These are phyloP conservation scores for Emmonsia crescens DNA, from an alignment of 2,329 filamentous ascomycete species.

Conservation along the genomic window DNA sequence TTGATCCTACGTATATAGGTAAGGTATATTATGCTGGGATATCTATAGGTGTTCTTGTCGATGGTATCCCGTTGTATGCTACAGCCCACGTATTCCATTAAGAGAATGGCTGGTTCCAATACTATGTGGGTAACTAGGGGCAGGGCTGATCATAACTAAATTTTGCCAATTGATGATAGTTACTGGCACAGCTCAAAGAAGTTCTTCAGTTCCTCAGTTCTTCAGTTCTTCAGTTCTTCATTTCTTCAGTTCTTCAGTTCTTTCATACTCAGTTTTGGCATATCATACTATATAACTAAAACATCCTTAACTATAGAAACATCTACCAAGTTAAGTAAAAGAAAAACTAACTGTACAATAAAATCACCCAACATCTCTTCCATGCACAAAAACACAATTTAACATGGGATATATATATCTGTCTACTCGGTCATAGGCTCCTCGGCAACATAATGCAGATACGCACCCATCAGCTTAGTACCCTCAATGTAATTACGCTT, in stretches of 20 bases:
- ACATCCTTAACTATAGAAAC: not conserved
- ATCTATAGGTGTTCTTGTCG: no score
- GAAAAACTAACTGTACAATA: not conserved
- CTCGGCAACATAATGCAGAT: slow-evolving; percentile 90
- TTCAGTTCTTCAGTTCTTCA: no score
- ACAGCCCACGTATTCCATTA: no score
- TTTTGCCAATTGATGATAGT: no score
- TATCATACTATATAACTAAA: not conserved
- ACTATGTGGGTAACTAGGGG: no score
- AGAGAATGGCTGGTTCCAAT: no score
- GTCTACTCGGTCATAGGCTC: slow-evolving; percentile 49
- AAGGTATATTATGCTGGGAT: no score
- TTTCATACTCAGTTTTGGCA: not conserved
- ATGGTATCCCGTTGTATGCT: no score
- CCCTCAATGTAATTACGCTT: slow-evolving; percentile 97
- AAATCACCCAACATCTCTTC: not conserved
- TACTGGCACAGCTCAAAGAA: no score
- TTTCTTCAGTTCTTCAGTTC: no score
- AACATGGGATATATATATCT: not conserved
- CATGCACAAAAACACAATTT: not conserved
- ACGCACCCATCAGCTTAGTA: slow-evolving; percentile 87
- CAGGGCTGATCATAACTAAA: no score
- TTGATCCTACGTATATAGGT: not conserved
- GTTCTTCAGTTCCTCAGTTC: no score
- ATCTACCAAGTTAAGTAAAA: not conserved